These are phyloP conservation scores for apple (Malus domestica) DNA, from an alignment of 306 rosid species.

Conservation along the genomic window ASM211411v1 NC_041801.1:2149001-2149500, in stretches of 20 bases:
- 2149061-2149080: conserved; percentile 93
- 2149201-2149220: not conserved
- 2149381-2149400: not conserved
- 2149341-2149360: not conserved
- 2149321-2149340: not conserved
- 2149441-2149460: not conserved
- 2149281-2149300: not conserved
- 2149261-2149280: not conserved
- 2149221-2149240: not conserved
- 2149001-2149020: conserved; percentile 59
- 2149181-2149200: not conserved
- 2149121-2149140: conserved; percentile 1
- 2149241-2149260: not conserved
- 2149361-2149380: not conserved
- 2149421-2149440: not conserved
- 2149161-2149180: not conserved
- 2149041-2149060: conserved; percentile 73
- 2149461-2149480: not conserved
- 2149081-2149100: conserved; percentile 41
- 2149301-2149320: not conserved
- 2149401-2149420: not conserved
- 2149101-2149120: not conserved
- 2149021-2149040: conserved; percentile 85
- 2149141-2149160: not conserved
- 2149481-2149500: not conserved